Percentiles rank a stretch among this genome's conserved stretches.
Evolutionary conservation across 2,329 filamentous ascomycete genomes (phyloP).

Genomic region (Arthroderma uncinatum): DNA sequence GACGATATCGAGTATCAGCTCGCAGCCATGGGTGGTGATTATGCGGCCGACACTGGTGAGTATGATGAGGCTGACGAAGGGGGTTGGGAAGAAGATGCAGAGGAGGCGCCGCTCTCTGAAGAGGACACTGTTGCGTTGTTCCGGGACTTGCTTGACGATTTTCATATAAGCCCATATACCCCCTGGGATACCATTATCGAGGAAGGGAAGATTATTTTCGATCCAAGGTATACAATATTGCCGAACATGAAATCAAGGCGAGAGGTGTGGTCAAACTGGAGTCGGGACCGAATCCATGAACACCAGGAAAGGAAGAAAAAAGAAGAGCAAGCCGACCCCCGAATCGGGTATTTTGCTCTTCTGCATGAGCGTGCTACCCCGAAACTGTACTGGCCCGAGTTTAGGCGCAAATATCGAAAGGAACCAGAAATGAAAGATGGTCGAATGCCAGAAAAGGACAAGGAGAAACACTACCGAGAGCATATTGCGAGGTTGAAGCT

Average conservation of each 20-base stretch:
- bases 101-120: slow-evolving; percentile 58
- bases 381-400: slow-evolving; percentile 96
- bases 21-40: slow-evolving; percentile 77
- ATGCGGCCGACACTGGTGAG: slow-evolving; percentile 64
- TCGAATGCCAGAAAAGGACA: slow-evolving; percentile 37
- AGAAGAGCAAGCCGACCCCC: slow-evolving; percentile 71
- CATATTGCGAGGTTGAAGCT: slow-evolving; percentile 37
- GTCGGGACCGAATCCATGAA: slow-evolving; percentile 59
- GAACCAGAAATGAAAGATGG: slow-evolving; percentile 57
- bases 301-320: slow-evolving; percentile 61
- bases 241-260: slow-evolving; percentile 68
- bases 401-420: slow-evolving; percentile 79
- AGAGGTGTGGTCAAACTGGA: slow-evolving; percentile 78
- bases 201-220: slow-evolving; percentile 68
- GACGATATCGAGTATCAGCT: slow-evolving; percentile 91
- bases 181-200: slow-evolving; percentile 87
- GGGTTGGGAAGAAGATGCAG: slow-evolving; percentile 49
- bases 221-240: slow-evolving; percentile 75
- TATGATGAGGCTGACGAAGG: slow-evolving; percentile 53
- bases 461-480: slow-evolving; percentile 40
- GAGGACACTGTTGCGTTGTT: slow-evolving; percentile 70
- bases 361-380: slow-evolving; percentile 71
- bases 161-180: slow-evolving; percentile 70
- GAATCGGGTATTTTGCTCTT: slow-evolving; percentile 69
- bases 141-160: slow-evolving; percentile 75